Conservation (phyloP, 352 stramenopile genomes). For the Blastocystis sp. region DNA sequence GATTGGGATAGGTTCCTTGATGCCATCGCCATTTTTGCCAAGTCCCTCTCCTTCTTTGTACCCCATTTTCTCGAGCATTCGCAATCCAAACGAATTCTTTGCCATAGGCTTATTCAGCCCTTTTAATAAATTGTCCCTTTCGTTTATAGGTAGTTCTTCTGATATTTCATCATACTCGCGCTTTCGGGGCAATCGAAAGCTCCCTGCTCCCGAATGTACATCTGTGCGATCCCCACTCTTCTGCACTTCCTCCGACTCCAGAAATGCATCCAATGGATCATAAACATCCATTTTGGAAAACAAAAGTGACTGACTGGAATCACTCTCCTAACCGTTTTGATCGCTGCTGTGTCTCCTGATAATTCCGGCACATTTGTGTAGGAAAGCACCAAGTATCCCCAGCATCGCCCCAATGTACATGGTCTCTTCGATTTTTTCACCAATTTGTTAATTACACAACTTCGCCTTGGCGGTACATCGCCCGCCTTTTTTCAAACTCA, state of each 20-base stretch:
- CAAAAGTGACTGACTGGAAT: background rate
- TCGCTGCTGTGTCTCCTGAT: no score
- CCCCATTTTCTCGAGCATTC: constrained; percentile 59
- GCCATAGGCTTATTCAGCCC: constrained; percentile 8
- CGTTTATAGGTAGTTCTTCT: background rate
- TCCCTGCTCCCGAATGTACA: background rate
- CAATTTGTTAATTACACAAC: background rate
- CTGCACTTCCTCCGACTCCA: background rate
- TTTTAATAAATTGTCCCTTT: background rate
- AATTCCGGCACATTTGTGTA: no score
- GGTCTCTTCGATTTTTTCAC: no score
- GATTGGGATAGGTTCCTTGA: constrained; percentile 41
- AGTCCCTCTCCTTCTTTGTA: constrained; percentile 55
- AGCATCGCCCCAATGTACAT: no score
- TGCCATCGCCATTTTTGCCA: constrained; percentile 41
- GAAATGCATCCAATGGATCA: constrained; percentile 46
- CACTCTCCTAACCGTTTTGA: no score
- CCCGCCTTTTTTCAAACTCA: background rate
- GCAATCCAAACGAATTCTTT: constrained; percentile 30
- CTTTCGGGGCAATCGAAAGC: constrained; percentile 9
- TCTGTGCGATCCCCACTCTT: background rate
- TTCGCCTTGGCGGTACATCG: background rate
- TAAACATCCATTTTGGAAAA: constrained; percentile 51
- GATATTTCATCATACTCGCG: background rate
- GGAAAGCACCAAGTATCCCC: no score